Evolutionary conservation across 345 rosid genomes (phyloP).

Genomic region (Lepidium aucheri): DNA sequence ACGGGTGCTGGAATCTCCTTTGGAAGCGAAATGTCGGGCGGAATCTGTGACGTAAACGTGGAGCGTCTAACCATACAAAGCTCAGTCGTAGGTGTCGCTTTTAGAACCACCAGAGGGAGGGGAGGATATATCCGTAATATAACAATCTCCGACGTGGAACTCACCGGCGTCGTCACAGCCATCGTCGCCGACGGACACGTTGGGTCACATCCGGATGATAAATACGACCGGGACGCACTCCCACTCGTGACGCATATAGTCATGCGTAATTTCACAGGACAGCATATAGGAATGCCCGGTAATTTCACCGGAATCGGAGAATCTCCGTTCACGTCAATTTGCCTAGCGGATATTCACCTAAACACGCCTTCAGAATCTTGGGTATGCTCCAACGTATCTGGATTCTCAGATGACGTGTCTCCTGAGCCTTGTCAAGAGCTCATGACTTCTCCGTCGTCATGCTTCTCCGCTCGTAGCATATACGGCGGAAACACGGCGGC

Average conservation of each 20-base stretch:
- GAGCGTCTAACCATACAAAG: slow-evolving; percentile 38
- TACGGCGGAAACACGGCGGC: slow-evolving; percentile 2
- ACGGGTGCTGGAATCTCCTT: slow-evolving; percentile 72
- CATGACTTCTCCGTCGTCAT: slow-evolving; percentile 16
- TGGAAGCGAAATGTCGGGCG: slow-evolving; percentile 99
- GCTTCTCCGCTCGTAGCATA: neutral
- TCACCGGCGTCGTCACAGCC: slow-evolving; percentile 38
- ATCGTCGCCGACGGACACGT: slow-evolving; percentile 47
- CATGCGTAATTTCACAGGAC: slow-evolving; percentile 49
- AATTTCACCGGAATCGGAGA: slow-evolving; percentile 64
- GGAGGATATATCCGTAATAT: slow-evolving; percentile 75
- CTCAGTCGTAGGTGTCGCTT: slow-evolving; percentile 56
- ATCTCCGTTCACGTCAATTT: slow-evolving; percentile 67
- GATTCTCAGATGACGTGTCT: slow-evolving; percentile 59
- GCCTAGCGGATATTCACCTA: slow-evolving; percentile 50
- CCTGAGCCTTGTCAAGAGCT: slow-evolving; percentile 71
- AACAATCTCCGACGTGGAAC: slow-evolving; percentile 37
- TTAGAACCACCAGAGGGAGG: slow-evolving; percentile 71
- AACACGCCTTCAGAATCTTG: slow-evolving; percentile 39
- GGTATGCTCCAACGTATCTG: slow-evolving; percentile 65
- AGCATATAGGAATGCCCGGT: slow-evolving; percentile 50
- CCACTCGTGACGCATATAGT: slow-evolving; percentile 43
- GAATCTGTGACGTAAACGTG: slow-evolving; percentile 55
- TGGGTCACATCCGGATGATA: slow-evolving; percentile 80
- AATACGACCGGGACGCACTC: slow-evolving; percentile 61